A percentile compares a stretch with the other conserved stretches of the same genome.
Evolutionary conservation across 2,329 filamentous ascomycete species (phyloP).

Genomic region (Calonectria leucothoes): DNA sequence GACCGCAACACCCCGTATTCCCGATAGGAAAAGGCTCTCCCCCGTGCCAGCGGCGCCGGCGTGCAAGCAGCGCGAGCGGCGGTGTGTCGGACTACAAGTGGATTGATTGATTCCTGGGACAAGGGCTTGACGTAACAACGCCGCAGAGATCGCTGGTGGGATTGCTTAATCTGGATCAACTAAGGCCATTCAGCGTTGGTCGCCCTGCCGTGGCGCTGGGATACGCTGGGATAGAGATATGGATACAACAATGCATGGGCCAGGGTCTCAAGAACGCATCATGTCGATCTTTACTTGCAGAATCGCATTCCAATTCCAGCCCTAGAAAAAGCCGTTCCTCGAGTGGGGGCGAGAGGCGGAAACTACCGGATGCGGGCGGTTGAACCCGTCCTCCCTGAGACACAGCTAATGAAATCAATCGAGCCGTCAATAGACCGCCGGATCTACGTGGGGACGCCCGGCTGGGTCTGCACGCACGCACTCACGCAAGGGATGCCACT

Average conservation of each 20-base stretch:
- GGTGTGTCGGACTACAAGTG: background rate
- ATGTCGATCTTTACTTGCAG: background rate
- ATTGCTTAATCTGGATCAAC: background rate
- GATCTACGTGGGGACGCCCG: background rate
- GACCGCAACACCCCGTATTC: too few relatives aligned
- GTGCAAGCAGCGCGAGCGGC: background rate
- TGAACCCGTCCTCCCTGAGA: slow-evolving; percentile 5
- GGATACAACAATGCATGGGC: background rate
- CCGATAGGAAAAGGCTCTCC: background rate
- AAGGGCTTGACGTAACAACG: background rate
- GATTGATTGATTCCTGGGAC: background rate
- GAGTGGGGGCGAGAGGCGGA: background rate
- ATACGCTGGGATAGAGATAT: background rate
- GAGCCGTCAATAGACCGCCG: background rate
- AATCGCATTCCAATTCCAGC: slow-evolving; percentile 8
- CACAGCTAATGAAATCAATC: background rate
- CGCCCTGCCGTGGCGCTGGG: background rate
- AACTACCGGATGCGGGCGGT: slow-evolving; percentile 12
- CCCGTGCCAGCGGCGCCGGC: too few relatives aligned
- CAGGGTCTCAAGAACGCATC: background rate
- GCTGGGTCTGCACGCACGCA: background rate
- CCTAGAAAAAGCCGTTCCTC: background rate
- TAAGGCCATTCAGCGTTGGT: background rate
- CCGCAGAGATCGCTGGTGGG: background rate
- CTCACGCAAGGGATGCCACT: background rate